These are phyloP conservation scores for Xylaria scruposa DNA, from an alignment of 495 filamentous ascomycete species.

Conservation along the genomic window DNA sequence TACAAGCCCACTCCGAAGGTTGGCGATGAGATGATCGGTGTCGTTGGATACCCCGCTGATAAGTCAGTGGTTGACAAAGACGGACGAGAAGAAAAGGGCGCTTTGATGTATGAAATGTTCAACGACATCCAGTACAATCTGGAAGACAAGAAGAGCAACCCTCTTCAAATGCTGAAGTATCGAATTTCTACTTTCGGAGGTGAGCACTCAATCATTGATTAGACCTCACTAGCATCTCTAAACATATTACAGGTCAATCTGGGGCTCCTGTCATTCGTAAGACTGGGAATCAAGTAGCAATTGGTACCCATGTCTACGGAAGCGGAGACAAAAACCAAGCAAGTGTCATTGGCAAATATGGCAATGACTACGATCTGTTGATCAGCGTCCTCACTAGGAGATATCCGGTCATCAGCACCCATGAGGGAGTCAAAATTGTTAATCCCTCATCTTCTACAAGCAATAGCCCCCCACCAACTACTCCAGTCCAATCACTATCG, in stretches of 20 bases:
- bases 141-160: conserved; percentile 23
- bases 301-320: conserved; percentile 47
- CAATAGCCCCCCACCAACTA: background rate
- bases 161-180: conserved; percentile 45
- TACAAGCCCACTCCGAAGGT: conserved; percentile 40
- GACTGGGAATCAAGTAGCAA: conserved; percentile 29
- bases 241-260: conserved; percentile 37
- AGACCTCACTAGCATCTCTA: conserved; percentile 10
- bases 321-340: conserved; percentile 40
- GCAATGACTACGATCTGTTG: conserved; percentile 42
- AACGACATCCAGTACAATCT: conserved; percentile 35
- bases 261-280: conserved; percentile 46
- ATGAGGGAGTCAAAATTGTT: conserved; percentile 26
- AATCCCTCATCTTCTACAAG: conserved; percentile 22
- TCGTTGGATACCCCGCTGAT: conserved; percentile 53
- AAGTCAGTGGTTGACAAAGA: conserved; percentile 23
- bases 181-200: conserved; percentile 46
- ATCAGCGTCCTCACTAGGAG: conserved; percentile 29
- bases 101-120: conserved; percentile 50
- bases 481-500: background rate
- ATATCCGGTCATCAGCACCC: background rate
- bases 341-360: conserved; percentile 40
- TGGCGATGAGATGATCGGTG: conserved; percentile 40
- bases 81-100: conserved; percentile 43
- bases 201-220: conserved; percentile 27